These are phyloP conservation scores for Nothopassalora personata DNA, from an alignment of 2,329 filamentous ascomycete species.

Conservation along the genomic window DNA sequence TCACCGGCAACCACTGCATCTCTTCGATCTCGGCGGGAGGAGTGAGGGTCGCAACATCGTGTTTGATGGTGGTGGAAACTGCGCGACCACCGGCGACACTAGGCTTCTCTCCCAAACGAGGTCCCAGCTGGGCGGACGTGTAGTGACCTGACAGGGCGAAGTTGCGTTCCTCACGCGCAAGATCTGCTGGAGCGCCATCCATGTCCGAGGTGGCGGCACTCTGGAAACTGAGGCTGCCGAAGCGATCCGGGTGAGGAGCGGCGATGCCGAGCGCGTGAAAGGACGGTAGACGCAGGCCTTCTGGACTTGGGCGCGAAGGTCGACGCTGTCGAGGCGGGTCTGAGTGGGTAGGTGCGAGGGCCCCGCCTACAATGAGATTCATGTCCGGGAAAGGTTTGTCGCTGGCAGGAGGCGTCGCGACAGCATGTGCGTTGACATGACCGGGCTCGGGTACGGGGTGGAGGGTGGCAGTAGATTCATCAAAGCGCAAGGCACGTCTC, in stretches of 20 bases:
- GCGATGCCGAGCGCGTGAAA: slow-evolving; percentile 50
- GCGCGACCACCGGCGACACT: slow-evolving; percentile 12
- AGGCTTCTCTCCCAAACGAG: neutral
- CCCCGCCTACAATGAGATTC: slow-evolving; percentile 26
- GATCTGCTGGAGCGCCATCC: slow-evolving; percentile 2
- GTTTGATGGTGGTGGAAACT: slow-evolving; percentile 27
- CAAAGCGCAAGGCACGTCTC: slow-evolving; percentile 9
- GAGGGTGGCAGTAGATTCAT: slow-evolving; percentile 7
- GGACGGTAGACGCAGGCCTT: slow-evolving; percentile 48
- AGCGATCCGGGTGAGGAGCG: slow-evolving; percentile 41
- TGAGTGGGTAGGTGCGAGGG: slow-evolving; percentile 23
- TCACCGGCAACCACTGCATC: slow-evolving; percentile 32
- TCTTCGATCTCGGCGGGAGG: slow-evolving; percentile 42
- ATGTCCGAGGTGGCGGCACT: slow-evolving; percentile 3
- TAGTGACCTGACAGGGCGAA: slow-evolving; percentile 5
- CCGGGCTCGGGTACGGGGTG: slow-evolving; percentile 18
- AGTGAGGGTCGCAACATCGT: slow-evolving; percentile 41
- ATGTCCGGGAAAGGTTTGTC: slow-evolving; percentile 13
- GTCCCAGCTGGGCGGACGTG: neutral
- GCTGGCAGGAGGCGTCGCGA: slow-evolving; percentile 22
- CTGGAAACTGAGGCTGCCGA: slow-evolving; percentile 24
- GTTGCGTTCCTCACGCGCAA: neutral
- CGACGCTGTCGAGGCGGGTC: slow-evolving; percentile 8
- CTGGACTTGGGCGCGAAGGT: slow-evolving; percentile 26
- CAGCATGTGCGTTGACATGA: slow-evolving; percentile 4